Percentiles rank a stretch among this genome's conserved stretches.
These are phyloP conservation scores for Psilocybe tampanensis DNA, from an alignment of 768 basidiomycete species.

Conservation along the genomic window DNA sequence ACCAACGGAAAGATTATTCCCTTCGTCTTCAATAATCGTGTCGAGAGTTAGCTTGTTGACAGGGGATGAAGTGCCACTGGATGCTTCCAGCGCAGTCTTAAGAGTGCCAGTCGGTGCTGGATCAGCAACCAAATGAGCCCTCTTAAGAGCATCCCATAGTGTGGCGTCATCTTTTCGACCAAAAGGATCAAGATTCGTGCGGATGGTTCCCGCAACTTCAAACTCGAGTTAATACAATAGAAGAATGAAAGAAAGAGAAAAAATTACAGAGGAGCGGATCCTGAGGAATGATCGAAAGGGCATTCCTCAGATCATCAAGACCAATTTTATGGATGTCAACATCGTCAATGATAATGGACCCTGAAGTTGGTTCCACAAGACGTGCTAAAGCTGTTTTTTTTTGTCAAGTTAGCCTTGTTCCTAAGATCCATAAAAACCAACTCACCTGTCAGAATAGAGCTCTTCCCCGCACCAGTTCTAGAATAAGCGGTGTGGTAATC, in stretches of 20 bases:
- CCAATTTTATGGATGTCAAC: slow-evolving; percentile 82
- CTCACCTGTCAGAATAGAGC: slow-evolving; percentile 67
- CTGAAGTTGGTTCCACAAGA: slow-evolving; percentile 75
- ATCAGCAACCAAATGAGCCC: slow-evolving; percentile 76
- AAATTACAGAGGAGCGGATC: slow-evolving; percentile 63
- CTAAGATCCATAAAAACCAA: neutral
- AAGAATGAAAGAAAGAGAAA: neutral
- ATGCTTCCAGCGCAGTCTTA: slow-evolving; percentile 21
- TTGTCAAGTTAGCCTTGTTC: too few relatives aligned
- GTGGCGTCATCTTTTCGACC: slow-evolving; percentile 73
- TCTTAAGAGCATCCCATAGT: slow-evolving; percentile 85
- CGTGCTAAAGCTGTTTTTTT: slow-evolving; percentile 66
- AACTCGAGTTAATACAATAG: slow-evolving; percentile 6
- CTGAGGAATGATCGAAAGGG: slow-evolving; percentile 80
- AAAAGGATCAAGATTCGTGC: slow-evolving; percentile 91
- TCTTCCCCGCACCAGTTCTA: slow-evolving; percentile 86
- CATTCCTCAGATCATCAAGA: slow-evolving; percentile 64
- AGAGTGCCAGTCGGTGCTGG: slow-evolving; percentile 31
- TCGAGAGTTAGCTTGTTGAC: slow-evolving; percentile 76
- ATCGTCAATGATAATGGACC: slow-evolving; percentile 77
- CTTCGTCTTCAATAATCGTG: slow-evolving; percentile 81
- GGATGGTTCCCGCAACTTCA: slow-evolving; percentile 74
- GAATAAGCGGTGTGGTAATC: neutral
- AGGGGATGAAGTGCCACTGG: slow-evolving; percentile 37
- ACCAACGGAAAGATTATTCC: slow-evolving; percentile 78